Evolutionary conservation across 2,329 filamentous ascomycete genomes (phyloP).

Genomic region (Aspergillus fructus): DNA sequence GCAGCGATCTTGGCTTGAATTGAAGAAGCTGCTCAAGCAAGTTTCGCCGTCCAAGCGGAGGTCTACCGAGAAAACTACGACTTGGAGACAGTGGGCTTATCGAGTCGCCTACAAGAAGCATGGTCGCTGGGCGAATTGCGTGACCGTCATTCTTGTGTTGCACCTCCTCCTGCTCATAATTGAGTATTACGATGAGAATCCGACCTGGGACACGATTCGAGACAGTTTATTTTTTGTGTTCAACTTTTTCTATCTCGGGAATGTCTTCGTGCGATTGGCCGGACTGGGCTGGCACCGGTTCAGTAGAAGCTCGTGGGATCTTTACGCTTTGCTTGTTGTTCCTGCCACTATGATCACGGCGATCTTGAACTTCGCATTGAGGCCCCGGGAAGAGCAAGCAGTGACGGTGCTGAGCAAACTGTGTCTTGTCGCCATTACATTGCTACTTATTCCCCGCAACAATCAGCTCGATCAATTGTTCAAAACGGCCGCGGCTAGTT

Average conservation of each 20-base stretch:
- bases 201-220: conserved; percentile 68
- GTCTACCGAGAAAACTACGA: conserved; percentile 70
- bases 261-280: conserved; percentile 78
- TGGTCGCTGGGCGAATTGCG: conserved; percentile 82
- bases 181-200: conserved; percentile 77
- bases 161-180: conserved; percentile 81
- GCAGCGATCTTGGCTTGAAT: conserved; percentile 93
- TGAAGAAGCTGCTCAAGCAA: conserved; percentile 86
- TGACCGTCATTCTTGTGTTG: conserved; percentile 75
- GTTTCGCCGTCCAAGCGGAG: conserved; percentile 94
- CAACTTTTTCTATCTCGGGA: conserved; percentile 77
- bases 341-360: conserved; percentile 78
- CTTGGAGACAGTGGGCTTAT: conserved; percentile 92
- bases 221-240: conserved; percentile 78
- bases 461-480: conserved; percentile 97
- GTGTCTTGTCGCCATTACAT: conserved; percentile 84
- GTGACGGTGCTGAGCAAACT: conserved; percentile 88
- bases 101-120: conserved; percentile 91
- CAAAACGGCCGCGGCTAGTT: conserved; percentile 93
- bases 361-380: conserved; percentile 65
- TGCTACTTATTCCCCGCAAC: conserved; percentile 91
- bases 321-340: conserved; percentile 81
- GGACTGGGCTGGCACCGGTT: conserved; percentile 92
- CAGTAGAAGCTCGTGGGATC: conserved; percentile 88
- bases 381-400: conserved; percentile 51